Conservation (phyloP, 1,284 basidiomycete species). For the Papiliotrema flavescens region DNA sequence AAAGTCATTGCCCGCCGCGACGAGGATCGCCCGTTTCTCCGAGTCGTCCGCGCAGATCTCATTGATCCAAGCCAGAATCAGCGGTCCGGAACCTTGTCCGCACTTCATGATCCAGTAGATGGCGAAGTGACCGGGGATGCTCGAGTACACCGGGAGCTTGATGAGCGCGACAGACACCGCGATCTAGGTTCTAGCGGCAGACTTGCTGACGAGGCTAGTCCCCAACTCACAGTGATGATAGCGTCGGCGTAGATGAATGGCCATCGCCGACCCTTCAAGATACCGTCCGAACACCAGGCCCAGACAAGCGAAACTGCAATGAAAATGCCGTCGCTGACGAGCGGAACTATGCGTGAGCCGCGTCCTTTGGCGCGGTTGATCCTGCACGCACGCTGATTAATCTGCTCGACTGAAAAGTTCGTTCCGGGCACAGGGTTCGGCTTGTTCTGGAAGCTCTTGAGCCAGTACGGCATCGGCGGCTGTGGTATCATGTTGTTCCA, state of each 20-base stretch:
- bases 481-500: slow-evolving; percentile 29
- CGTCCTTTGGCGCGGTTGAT: not conserved
- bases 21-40: slow-evolving; percentile 37
- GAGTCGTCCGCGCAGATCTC: slow-evolving; percentile 33
- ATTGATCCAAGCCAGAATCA: slow-evolving; percentile 29
- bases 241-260: slow-evolving; percentile 37
- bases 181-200: slow-evolving; percentile 16
- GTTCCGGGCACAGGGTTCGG: slow-evolving; percentile 27
- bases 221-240: slow-evolving; percentile 23
- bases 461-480: slow-evolving; percentile 34
- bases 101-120: too few species aligned
- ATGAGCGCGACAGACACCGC: too few species aligned
- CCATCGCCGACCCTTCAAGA: slow-evolving; percentile 29
- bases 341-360: slow-evolving; percentile 15
- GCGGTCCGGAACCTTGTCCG: too few species aligned
- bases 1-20: slow-evolving; percentile 35
- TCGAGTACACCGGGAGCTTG: too few species aligned
- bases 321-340: slow-evolving; percentile 29
- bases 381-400: slow-evolving; percentile 22
- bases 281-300: slow-evolving; percentile 39
- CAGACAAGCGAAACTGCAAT: slow-evolving; percentile 25
- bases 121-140: too few species aligned
- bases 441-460: slow-evolving; percentile 38
- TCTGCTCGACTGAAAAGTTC: slow-evolving; percentile 27
- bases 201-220: slow-evolving; percentile 20